Conservation (phyloP, 768 basidiomycete species). For the Lanmaoa pseudosensibilis region DNA sequence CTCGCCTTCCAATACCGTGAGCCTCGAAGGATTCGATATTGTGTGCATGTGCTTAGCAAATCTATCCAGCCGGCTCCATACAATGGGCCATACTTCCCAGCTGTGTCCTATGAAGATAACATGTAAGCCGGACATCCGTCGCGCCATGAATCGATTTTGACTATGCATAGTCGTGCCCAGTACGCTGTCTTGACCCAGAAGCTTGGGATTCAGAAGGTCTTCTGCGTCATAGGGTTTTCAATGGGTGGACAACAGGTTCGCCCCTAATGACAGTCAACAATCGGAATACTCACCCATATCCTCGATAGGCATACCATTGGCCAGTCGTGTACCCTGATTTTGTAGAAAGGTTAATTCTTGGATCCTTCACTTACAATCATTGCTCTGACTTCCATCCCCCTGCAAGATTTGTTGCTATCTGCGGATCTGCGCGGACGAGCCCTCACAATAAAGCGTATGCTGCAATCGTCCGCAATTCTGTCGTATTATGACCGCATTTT, state of each 20-base stretch:
- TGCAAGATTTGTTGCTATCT: slow-evolving; percentile 50
- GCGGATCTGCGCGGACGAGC: slow-evolving; percentile 56
- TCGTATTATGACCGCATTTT: neutral
- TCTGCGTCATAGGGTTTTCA: slow-evolving; percentile 52
- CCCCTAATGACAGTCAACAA: neutral
- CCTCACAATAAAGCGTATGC: slow-evolving; percentile 54
- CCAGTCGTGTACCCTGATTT: slow-evolving; percentile 54
- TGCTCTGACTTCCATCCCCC: neutral
- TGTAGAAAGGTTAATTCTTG: slow-evolving; percentile 41
- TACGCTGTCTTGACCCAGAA: slow-evolving; percentile 48
- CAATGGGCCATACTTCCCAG: slow-evolving; percentile 60
- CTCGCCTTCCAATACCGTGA: slow-evolving; percentile 53
- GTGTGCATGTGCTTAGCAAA: neutral
- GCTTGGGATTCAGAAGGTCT: slow-evolving; percentile 45
- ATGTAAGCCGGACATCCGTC: slow-evolving; percentile 38
- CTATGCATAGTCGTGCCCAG: slow-evolving; percentile 48
- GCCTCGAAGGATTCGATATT: neutral
- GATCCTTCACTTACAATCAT: neutral
- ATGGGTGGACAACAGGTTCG: slow-evolving; percentile 56
- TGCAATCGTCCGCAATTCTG: neutral
- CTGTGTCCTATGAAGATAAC: slow-evolving; percentile 57
- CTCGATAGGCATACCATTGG: slow-evolving; percentile 53
- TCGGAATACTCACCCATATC: neutral
- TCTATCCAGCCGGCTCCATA: slow-evolving; percentile 47
- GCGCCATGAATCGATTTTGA: neutral